These are phyloP conservation scores for Solanum gracilifrons DNA, from an alignment of 257 asterid genomes.

Conservation along the genomic window DNA sequence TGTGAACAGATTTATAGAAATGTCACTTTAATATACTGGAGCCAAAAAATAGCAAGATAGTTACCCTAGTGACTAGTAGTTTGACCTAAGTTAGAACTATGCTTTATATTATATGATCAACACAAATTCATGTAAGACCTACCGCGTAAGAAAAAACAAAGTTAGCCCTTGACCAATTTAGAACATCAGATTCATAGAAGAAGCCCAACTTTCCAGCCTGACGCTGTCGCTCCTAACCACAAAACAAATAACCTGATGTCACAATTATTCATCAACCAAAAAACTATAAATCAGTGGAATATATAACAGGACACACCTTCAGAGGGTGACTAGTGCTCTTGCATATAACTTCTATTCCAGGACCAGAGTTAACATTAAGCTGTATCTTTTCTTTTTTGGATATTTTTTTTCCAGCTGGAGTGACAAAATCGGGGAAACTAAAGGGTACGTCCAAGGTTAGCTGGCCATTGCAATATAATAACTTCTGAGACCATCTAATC, in stretches of 20 bases:
- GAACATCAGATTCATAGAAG: constrained; percentile 67
- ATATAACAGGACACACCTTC: constrained; percentile 42
- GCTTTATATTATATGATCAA: neutral
- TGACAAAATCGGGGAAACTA: constrained; percentile 76
- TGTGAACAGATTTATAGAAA: neutral
- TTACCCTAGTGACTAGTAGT: neutral
- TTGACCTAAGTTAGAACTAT: neutral
- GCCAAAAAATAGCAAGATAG: neutral
- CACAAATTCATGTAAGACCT: constrained; percentile 9
- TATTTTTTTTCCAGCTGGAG: constrained; percentile 79
- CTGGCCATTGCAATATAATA: constrained; percentile 46
- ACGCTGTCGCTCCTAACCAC: constrained; percentile 52
- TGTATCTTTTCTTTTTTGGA: constrained; percentile 76
- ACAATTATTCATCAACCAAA: neutral
- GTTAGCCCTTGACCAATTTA: constrained; percentile 71
- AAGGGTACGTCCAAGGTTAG: constrained; percentile 67
- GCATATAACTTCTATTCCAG: constrained; percentile 55
- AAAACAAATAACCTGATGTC: neutral
- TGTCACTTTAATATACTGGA: neutral
- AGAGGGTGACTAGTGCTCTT: constrained; percentile 69
- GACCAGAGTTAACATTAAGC: constrained; percentile 59
- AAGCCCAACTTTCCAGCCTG: constrained; percentile 63
- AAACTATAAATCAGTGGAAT: neutral
- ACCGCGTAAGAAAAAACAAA: constrained; percentile 56
- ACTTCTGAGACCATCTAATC: constrained; percentile 88